Evolutionary conservation across 805 yeast species (phyloP), one percentile per base, ranked within the genome.

Genomic region (Tanozyma kutaoensis): DNA sequence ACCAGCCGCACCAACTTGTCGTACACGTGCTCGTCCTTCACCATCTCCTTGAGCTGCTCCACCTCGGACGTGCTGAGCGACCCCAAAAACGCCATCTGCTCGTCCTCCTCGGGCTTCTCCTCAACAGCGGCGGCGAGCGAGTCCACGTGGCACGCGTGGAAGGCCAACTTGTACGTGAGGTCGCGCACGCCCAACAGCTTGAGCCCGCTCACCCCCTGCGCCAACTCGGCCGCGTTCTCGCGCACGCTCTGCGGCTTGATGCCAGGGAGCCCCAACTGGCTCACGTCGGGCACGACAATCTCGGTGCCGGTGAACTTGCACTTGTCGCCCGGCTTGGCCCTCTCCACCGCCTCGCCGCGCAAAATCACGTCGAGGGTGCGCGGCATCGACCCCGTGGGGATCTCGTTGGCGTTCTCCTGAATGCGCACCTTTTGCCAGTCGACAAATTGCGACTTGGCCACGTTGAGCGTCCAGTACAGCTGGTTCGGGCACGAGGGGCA

Each of bases 331-430:
- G 98, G 96, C 52, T 88, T 91, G 3, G 96, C 96, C 38, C 85
- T 66, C 47, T 88, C 98, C 7, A 91, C 97, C 28, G 84, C 66
- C 39, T 88, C 96, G 27, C 97, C 97, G 42, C 98, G 66, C 32
- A 88, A 55, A 27, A 88, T 79, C 14, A 88, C 88, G 49, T 88
- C 98, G 43, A 88, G 53, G 2, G 95, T 88, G 50, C 98, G 72
- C 15, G 98, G 98, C 98, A 88, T 88, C 3, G 96, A 85, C 16
- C 98, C 98, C 0, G 95, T 84, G 15, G 98, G 98, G 31, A 88
- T 88, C 52, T 88, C 97, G 40, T 66, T 79, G n/a, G 96, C 76
- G 45, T 88, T 91, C 46, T 88, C 98, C 50, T 88, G 98, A 37
- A 88, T 79, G 42, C 96, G 71, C 15, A 85, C 88, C 38, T 79